phyloP scores from a whole-genome alignment of 208 protist species.

The Lotmaria passim region DNA sequence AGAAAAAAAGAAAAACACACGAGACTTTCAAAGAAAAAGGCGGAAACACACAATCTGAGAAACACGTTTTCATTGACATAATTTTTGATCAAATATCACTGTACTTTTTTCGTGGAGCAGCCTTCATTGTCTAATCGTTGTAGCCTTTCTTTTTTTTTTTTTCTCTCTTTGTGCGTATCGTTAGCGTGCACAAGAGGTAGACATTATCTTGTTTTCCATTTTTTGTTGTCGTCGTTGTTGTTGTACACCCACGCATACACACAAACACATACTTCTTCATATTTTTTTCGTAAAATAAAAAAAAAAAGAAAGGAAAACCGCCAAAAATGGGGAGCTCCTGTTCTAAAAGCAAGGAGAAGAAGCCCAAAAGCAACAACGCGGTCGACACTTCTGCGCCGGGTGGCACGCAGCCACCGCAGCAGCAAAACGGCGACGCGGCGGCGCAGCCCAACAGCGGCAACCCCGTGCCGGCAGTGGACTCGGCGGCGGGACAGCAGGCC shows the following conservation, averaged over 20 bases:
- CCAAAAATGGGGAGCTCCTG: conserved; percentile 57
- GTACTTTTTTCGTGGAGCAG: not conserved
- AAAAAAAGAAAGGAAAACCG: conserved; percentile 28
- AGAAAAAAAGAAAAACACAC: too few relatives aligned
- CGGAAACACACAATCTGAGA: too few relatives aligned
- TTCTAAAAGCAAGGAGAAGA: conserved; percentile 49
- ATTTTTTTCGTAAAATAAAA: not conserved
- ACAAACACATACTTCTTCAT: not conserved
- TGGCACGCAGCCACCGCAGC: conserved; percentile 18
- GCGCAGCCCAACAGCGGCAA: not conserved
- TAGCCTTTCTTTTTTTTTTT: not conserved
- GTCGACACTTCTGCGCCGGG: conserved; percentile 6
- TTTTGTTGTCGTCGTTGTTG: not conserved
- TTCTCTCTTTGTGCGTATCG: not conserved
- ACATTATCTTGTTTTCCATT: not conserved
- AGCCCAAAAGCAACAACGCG: conserved; percentile 7
- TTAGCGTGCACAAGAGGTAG: not conserved
- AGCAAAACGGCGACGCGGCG: conserved; percentile 2
- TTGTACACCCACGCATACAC: not conserved
- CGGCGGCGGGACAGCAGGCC: not conserved
- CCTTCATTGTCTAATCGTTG: not conserved
- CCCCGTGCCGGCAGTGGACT: not conserved
- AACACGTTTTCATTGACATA: too few relatives aligned
- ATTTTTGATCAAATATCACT: not conserved
- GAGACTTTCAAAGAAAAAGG: too few relatives aligned